These are phyloP conservation scores for Peniophora sp. DNA, from an alignment of 1,284 basidiomycete species.

Conservation along the genomic window DNA sequence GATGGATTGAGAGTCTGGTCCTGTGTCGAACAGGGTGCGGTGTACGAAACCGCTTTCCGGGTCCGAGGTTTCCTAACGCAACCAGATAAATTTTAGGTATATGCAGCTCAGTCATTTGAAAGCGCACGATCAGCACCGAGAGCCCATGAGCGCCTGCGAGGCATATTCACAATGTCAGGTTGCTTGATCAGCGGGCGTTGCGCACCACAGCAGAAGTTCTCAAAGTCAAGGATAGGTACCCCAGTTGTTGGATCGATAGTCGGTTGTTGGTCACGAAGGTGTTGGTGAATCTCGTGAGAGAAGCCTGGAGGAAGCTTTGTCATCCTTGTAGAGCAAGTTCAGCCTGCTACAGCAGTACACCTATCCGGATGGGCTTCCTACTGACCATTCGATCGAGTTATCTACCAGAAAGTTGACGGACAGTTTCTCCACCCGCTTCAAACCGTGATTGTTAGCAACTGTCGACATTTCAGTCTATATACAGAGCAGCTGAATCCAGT, in stretches of 20 bases:
- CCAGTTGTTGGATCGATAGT: conserved; percentile 46
- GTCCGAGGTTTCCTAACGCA: conserved; percentile 43
- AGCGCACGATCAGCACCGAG: conserved; percentile 62
- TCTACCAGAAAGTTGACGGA: conserved; percentile 67
- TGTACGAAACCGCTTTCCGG: conserved; percentile 33
- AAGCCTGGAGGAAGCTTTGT: conserved; percentile 73
- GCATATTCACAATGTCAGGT: not conserved
- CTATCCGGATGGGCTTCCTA: not conserved
- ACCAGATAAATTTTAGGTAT: too few relatives aligned
- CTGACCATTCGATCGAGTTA: conserved; percentile 71
- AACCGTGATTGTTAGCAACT: not conserved
- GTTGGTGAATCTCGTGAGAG: conserved; percentile 59
- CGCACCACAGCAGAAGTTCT: conserved; percentile 71
- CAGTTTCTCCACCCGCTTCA: conserved; percentile 37
- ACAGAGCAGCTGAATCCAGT: too few relatives aligned
- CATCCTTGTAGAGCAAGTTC: conserved; percentile 43
- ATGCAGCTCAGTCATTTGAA: too few relatives aligned
- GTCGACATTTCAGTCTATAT: too few relatives aligned
- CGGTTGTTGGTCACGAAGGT: conserved; percentile 44
- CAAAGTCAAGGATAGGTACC: conserved; percentile 62
- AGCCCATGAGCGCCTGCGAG: conserved; percentile 74
- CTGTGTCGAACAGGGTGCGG: conserved; percentile 71
- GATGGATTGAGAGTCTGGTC: conserved; percentile 67
- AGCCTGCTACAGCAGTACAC: not conserved
- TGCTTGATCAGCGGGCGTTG: not conserved